Conservation (phyloP, 2,329 filamentous ascomycete genomes). For the Colletotrichum coccodes region DNA sequence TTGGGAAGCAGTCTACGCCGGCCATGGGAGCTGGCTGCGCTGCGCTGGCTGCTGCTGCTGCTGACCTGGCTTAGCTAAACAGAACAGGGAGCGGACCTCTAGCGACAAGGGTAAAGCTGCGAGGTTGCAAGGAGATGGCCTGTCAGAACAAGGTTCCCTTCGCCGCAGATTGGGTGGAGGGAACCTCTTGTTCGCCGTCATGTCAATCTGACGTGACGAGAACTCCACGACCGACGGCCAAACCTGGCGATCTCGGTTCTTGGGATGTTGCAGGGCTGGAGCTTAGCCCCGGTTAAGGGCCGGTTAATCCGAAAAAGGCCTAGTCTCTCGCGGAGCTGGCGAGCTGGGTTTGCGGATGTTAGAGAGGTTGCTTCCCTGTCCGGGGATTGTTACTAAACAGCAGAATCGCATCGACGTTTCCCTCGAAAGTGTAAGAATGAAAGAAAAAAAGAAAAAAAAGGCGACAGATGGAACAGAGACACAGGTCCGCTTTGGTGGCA, state of each 20-base stretch:
- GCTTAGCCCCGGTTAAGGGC: constrained; percentile 23
- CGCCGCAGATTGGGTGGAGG: constrained; percentile 17
- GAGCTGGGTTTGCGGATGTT: background rate
- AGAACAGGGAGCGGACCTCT: constrained; percentile 17
- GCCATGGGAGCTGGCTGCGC: background rate
- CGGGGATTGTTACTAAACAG: background rate
- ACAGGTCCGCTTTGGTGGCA: constrained; percentile 4
- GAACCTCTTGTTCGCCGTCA: constrained; percentile 10
- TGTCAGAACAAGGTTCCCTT: constrained; percentile 21
- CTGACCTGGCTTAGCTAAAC: background rate
- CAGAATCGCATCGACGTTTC: background rate
- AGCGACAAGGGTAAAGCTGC: constrained; percentile 12
- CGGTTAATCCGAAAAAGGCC: constrained; percentile 17
- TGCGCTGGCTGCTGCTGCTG: background rate
- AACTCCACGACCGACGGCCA: constrained; percentile 14
- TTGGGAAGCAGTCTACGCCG: background rate
- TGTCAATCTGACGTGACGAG: constrained; percentile 31
- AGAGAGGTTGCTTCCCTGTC: background rate
- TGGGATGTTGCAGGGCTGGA: constrained; percentile 24
- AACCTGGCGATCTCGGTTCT: constrained; percentile 6
- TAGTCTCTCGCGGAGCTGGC: background rate
- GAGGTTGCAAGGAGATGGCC: constrained; percentile 8
- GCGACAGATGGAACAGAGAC: constrained; percentile 14
- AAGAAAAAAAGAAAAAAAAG: background rate
- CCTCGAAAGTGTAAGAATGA: background rate